Evolutionary conservation across 345 rosid species (phyloP), one percentile per base, ranked within the genome.

Genomic region (Dimocarpus longan): DNA sequence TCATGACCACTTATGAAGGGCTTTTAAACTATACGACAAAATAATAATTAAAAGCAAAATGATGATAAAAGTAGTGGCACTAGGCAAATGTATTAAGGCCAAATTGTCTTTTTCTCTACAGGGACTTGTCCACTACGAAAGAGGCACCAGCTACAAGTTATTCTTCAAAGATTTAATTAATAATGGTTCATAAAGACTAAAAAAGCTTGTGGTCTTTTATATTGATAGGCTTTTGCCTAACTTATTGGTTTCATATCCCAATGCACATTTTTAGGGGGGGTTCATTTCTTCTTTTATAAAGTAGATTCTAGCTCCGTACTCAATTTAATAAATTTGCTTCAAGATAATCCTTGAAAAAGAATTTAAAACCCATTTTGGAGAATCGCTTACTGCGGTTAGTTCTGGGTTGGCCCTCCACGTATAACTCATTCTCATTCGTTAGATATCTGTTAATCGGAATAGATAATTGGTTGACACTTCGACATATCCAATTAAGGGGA

Each of bases 221-320:
- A 32, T 37, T 1, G 18, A 2, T 71, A 67, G 84, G 54, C 78
- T 81, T 66, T 78, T 28, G 46, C 70, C 43, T 43, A 21, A 11
- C 28, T 39, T 59, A 7, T 42, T 74, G 54, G 54, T 68, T 80
- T 70, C 80, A 54, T 43, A n/a, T 26, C 42, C 42, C 76, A 40
- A 3, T 63, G 71, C 66, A 46, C 48, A 60, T 48, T 75, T 80
- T 69, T 18, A 68, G 50, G 73, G 50, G 73, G 57, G 13, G 0
- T 1, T 6, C 19, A 43, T 72, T 73, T 68, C 75, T 26, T 54
- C 74, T 66, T 78, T 79, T 70, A 42, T 15, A 70, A 82, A 78
- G 76, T 50, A 63, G 81, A 74, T 78, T 78, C 76, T 48, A 13
- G 12, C 10, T 13, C 72, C 62, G 64, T 52, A 13, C 66, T 76